phyloP scores from a whole-genome alignment of 2,329 filamentous ascomycete genomes.

The Ceratocystiopsis sp. region DNA sequence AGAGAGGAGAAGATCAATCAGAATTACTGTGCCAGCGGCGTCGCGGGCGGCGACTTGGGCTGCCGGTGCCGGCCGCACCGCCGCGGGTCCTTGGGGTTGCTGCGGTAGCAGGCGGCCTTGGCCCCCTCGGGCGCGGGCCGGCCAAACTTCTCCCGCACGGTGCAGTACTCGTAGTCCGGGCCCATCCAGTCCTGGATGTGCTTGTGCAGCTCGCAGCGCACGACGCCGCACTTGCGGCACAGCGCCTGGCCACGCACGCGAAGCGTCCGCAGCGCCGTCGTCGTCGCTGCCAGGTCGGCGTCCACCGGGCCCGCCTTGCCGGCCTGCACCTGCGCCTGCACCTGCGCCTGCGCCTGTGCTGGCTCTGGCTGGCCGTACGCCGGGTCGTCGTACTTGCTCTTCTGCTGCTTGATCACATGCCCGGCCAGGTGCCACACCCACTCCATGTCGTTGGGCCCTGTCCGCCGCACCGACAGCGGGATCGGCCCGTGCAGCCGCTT shows the following conservation, averaged over 20 bases:
- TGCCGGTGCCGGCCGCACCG: slow-evolving; percentile 39
- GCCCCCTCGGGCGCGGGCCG: slow-evolving; percentile 27
- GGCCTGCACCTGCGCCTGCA: too few species aligned
- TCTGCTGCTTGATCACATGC: slow-evolving; percentile 2
- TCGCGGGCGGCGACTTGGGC: slow-evolving; percentile 13
- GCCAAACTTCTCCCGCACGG: slow-evolving; percentile 40
- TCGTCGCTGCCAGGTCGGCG: slow-evolving; percentile 3
- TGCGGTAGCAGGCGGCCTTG: slow-evolving; percentile 38
- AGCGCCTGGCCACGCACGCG: slow-evolving; percentile 41
- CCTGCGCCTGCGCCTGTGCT: too few species aligned
- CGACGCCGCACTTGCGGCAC: slow-evolving; percentile 44
- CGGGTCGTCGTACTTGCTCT: too few species aligned
- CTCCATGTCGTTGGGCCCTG: slow-evolving; percentile 45
- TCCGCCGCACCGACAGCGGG: slow-evolving; percentile 37
- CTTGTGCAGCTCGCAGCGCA: slow-evolving; percentile 44
- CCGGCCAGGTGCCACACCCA: slow-evolving; percentile 44
- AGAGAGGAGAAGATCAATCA: not conserved
- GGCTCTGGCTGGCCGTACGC: too few species aligned
- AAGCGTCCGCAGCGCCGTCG: slow-evolving; percentile 25
- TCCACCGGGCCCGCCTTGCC: not conserved
- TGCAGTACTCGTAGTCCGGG: slow-evolving; percentile 39
- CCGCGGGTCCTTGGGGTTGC: slow-evolving; percentile 39
- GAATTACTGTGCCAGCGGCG: slow-evolving; percentile 1
- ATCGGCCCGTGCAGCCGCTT: slow-evolving; percentile 36
- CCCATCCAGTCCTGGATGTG: slow-evolving; percentile 46